Evolutionary conservation across 2,329 filamentous ascomycete species (phyloP).

Genomic region (Curvularia verruculosa): DNA sequence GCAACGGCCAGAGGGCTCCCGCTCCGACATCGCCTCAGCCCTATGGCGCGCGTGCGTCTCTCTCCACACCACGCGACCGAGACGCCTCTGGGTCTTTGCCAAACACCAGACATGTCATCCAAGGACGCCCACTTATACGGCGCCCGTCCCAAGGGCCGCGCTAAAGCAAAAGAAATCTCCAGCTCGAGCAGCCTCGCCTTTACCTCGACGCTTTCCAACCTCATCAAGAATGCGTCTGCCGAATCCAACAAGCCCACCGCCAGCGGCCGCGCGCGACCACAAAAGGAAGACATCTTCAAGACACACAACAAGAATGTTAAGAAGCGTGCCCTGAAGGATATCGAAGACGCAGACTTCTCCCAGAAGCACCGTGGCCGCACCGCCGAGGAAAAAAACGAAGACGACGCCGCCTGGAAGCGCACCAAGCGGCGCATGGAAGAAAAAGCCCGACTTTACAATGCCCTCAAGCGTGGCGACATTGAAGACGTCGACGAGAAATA

Average conservation of each 20-base stretch:
- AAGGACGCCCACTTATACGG: constrained; percentile 77
- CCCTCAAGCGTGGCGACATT: constrained; percentile 84
- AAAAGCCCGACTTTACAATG: constrained; percentile 86
- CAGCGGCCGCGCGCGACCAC: constrained; percentile 62
- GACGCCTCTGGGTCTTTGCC: not conserved
- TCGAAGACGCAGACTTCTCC: constrained; percentile 61
- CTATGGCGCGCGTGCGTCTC: constrained; percentile 19
- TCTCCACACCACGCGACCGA: constrained; percentile 12
- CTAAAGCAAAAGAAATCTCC: constrained; percentile 66
- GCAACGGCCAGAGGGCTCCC: constrained; percentile 20
- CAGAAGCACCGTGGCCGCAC: constrained; percentile 70
- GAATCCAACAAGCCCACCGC: constrained; percentile 51
- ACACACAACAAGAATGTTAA: constrained; percentile 67
- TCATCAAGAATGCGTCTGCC: constrained; percentile 65
- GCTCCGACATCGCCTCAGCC: constrained; percentile 36
- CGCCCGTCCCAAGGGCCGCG: constrained; percentile 65
- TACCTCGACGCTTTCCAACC: constrained; percentile 81
- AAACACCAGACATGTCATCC: constrained; percentile 32
- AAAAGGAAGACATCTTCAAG: constrained; percentile 73
- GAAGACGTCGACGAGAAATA: constrained; percentile 68
- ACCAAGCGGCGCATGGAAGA: constrained; percentile 84
- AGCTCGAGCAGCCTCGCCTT: constrained; percentile 80
- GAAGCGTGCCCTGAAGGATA: constrained; percentile 67
- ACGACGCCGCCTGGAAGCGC: constrained; percentile 64
- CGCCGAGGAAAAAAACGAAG: constrained; percentile 58